A percentile compares a stretch with the other conserved stretches of the same genome.
Conservation (phyloP, 2,329 filamentous ascomycete species). For the Botrytis porri region DNA sequence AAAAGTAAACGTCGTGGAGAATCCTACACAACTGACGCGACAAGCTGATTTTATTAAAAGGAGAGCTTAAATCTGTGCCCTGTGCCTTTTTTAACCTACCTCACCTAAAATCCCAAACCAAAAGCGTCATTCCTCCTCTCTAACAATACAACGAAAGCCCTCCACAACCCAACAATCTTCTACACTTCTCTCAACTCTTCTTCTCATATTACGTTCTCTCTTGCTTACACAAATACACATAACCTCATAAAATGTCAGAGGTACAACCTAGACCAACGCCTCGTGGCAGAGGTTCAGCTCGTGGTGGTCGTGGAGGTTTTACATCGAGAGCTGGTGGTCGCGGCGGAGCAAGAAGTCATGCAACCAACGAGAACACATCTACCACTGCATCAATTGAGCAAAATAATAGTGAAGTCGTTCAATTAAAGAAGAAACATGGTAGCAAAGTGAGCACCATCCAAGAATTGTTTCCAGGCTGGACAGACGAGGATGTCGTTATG, state of each 20-base stretch:
- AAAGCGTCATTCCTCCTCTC: constrained; percentile 20
- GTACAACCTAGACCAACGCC: constrained; percentile 78
- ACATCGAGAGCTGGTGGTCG: constrained; percentile 67
- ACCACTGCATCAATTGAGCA: constrained; percentile 58
- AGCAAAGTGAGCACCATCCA: constrained; percentile 76
- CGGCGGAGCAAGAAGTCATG: constrained; percentile 57
- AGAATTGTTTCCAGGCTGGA: constrained; percentile 95
- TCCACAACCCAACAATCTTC: constrained; percentile 15
- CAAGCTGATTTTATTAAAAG: constrained; percentile 16
- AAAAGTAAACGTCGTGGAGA: constrained; percentile 1
- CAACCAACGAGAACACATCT: constrained; percentile 66
- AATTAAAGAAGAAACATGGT: constrained; percentile 88
- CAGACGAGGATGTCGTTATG: constrained; percentile 89
- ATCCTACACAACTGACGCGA: constrained; percentile 12
- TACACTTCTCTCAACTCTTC: constrained; percentile 25
- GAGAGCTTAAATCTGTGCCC: constrained; percentile 22
- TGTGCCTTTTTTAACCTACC: constrained; percentile 14
- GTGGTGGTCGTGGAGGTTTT: constrained; percentile 79
- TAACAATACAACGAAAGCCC: constrained; percentile 9
- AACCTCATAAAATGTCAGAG: constrained; percentile 68
- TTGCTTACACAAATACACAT: constrained; percentile 29
- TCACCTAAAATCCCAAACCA: constrained; percentile 12
- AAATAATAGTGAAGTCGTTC: constrained; percentile 85
- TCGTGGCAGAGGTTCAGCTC: constrained; percentile 86
- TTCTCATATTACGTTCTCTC: constrained; percentile 24